phyloP scores from a whole-genome alignment of 768 basidiomycete genomes.

The Cyathus striatus region DNA sequence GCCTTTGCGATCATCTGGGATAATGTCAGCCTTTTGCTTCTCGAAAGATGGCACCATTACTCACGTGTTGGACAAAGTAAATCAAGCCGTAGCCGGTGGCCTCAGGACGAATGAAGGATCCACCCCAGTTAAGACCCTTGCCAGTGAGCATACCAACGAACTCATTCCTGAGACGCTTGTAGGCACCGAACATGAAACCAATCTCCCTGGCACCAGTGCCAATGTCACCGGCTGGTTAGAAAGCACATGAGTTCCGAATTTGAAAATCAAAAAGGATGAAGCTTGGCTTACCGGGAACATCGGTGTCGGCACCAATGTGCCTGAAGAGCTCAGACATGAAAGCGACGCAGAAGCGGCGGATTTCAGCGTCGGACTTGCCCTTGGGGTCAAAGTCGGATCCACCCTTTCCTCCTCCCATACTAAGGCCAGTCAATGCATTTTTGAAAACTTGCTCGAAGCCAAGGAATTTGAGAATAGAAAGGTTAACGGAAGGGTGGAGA shows the following conservation, averaged over 20 bases:
- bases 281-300: conserved; percentile 68
- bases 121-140: conserved; percentile 66
- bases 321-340: conserved; percentile 75
- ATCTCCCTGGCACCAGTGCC: conserved; percentile 75
- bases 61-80: conserved; percentile 70
- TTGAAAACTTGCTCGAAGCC: conserved; percentile 82
- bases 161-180: conserved; percentile 71
- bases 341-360: conserved; percentile 62
- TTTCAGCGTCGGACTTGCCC: conserved; percentile 72
- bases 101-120: conserved; percentile 70
- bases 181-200: conserved; percentile 73
- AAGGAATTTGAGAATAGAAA: conserved; percentile 81
- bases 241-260: background rate
- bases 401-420: conserved; percentile 79
- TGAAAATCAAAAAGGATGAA: conserved; percentile 8
- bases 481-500: conserved; percentile 74
- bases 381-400: conserved; percentile 80
- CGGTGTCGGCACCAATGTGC: conserved; percentile 70
- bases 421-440: conserved; percentile 72
- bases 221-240: conserved; percentile 52
- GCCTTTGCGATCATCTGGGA: conserved; percentile 55
- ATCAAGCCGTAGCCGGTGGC: conserved; percentile 72
- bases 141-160: conserved; percentile 69
- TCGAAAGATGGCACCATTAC: conserved; percentile 15
- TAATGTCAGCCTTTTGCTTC: background rate